Evolutionary conservation across 345 rosid genomes (phyloP).

Genomic region (Sisymbrium altissimum): DNA sequence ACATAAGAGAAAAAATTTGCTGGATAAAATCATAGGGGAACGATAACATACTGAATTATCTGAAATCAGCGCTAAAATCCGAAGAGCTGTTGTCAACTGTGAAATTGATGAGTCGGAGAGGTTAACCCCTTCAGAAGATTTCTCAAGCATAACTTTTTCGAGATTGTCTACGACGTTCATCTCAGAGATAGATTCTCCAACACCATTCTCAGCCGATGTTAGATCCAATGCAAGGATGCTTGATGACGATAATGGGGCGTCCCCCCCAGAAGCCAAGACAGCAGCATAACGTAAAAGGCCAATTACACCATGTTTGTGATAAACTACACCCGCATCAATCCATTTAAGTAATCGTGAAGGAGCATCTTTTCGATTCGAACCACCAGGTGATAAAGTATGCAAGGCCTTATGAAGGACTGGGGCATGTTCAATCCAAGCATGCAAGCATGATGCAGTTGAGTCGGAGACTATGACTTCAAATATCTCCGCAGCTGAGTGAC

Average conservation of each 20-base stretch:
- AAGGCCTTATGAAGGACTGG: conserved; percentile 83
- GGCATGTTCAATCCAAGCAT: conserved; percentile 89
- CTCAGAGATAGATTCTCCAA: conserved; percentile 78
- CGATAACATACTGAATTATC: conserved; percentile 72
- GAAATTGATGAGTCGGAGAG: conserved; percentile 86
- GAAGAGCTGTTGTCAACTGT: conserved; percentile 87
- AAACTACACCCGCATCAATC: conserved; percentile 92
- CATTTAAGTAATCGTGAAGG: conserved; percentile 89
- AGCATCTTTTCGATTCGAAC: conserved; percentile 91
- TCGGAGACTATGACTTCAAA: conserved; percentile 88
- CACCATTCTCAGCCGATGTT: conserved; percentile 64
- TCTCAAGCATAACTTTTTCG: conserved; percentile 68
- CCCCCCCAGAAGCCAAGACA: conserved; percentile 90
- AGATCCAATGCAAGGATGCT: conserved; percentile 73
- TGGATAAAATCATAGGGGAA: conserved; percentile 6
- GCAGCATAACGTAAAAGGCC: conserved; percentile 94
- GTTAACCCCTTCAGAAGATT: conserved; percentile 78
- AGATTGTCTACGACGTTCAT: conserved; percentile 84
- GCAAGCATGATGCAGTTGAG: conserved; percentile 80
- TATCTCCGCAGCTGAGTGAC: conserved; percentile 96
- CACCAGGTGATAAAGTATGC: conserved; percentile 90
- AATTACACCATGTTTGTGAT: conserved; percentile 84
- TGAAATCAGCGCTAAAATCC: conserved; percentile 79
- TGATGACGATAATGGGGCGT: conserved; percentile 74
- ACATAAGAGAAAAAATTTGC: conserved; percentile 6